Evolutionary conservation across 202 grass and related monocot genomes (phyloP).

Genomic region (Brachypodium distachyon): DNA sequence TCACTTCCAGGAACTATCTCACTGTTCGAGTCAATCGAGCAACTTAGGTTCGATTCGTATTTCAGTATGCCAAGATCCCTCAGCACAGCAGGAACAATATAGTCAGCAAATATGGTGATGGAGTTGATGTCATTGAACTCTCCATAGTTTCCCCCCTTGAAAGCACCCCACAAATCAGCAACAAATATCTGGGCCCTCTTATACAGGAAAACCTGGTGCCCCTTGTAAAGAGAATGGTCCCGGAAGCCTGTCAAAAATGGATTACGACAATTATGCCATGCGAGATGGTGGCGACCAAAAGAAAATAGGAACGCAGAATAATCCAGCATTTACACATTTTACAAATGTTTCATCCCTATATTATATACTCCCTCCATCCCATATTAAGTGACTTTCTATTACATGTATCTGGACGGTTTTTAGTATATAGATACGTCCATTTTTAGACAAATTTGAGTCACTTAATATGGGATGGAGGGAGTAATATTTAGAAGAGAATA

Average conservation of each 20-base stretch:
- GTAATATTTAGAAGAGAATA: not conserved
- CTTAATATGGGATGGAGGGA: no score
- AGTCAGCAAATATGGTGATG: conserved; percentile 94
- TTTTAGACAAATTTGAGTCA: no score
- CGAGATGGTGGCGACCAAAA: not conserved
- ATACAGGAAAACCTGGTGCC: conserved; percentile 86
- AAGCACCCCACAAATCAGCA: conserved; percentile 93
- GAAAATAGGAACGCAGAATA: not conserved
- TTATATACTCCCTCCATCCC: no score
- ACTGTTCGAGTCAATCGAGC: conserved; percentile 52
- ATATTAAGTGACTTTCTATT: no score
- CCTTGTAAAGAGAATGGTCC: conserved; percentile 95
- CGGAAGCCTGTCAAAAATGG: conserved; percentile 52
- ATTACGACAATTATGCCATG: not conserved
- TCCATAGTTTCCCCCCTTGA: conserved; percentile 75
- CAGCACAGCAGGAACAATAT: conserved; percentile 78
- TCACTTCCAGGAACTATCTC: conserved; percentile 84
- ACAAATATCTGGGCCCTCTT: conserved; percentile 99
- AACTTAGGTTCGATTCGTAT: conserved; percentile 60
- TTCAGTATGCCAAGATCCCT: conserved; percentile 86
- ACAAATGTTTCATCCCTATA: not conserved
- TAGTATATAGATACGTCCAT: no score
- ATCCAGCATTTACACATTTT: not conserved
- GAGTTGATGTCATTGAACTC: conserved; percentile 65
- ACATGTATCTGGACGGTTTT: no score